Base-by-base conservation (phyloP, 139 green algal species). In the Axilococcus clingmanii region DNA sequence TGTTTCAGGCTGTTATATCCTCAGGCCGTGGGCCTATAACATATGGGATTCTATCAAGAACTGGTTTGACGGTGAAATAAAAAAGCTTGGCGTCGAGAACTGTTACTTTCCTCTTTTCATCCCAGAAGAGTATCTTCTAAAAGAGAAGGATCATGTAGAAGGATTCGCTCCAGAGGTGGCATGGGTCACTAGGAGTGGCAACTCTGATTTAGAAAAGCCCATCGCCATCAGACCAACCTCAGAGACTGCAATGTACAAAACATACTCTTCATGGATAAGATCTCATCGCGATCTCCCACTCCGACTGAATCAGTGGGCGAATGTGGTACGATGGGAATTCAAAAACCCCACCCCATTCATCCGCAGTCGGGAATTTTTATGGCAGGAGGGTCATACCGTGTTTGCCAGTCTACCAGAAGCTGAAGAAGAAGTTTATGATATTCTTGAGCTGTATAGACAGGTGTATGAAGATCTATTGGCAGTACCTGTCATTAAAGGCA, bases 261-360 rank as follows among this genome's bases (percentile, higher is more conserved):
- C 86, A 69, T 97, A 87, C 49, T 75, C 86, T 22, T 44, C 96
- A 57, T 98, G 92, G 92, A 95, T 98, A 57, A 81, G 84, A 35
- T 83, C 57, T 52, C 90, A 97, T 78, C 72, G 92, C 47, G 92
- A 99, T 76, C 78, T 99, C 67, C 92, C 92, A 4, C 65, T 99
- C 58, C 80, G 83, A 31, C 73, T 99, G 14, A 99, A 99, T 75
- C 92, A 99, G 79, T 96, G 92, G 92, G 95, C 84, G 62, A 96
- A 94, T 61, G 88, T 98, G 47, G 88, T 99, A 65, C 82, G 92
- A 24, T 98, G 93, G 92, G 92, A 99, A 78, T 98, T 98, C 82
- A 98, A 96, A 72, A 82, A 99, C 73, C 93, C 92, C 35, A 98
- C 92, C 19, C 92, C 92, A 42, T 99, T 99, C 83, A 97, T 99